These are phyloP conservation scores for Casaregolazyma lundiana DNA, from an alignment of 1,139 yeast species.

Conservation along the genomic window DNA sequence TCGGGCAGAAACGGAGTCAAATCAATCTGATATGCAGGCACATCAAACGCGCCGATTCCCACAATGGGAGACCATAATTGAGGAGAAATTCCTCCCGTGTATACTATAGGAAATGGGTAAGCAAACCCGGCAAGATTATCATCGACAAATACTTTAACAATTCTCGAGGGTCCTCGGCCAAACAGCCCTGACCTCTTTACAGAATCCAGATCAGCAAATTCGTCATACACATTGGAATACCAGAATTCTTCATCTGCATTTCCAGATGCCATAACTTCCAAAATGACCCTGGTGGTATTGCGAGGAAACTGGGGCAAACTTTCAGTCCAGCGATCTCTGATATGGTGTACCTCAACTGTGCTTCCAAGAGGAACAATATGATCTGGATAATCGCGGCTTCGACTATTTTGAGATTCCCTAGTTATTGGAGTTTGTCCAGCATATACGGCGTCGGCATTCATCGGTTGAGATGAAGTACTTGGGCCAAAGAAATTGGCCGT, in stretches of 20 bases:
- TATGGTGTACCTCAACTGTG: background rate
- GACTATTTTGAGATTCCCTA: background rate
- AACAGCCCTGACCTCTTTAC: background rate
- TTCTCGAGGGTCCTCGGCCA: slow-evolving; percentile 40
- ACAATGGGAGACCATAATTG: slow-evolving; percentile 77
- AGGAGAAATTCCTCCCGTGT: slow-evolving; percentile 77
- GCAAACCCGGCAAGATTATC: slow-evolving; percentile 33
- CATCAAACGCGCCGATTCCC: slow-evolving; percentile 65
- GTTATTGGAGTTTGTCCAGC: background rate
- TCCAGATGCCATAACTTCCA: slow-evolving; percentile 66
- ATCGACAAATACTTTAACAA: slow-evolving; percentile 33
- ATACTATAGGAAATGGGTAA: slow-evolving; percentile 47
- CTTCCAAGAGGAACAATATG: slow-evolving; percentile 1
- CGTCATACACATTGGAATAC: slow-evolving; percentile 44
- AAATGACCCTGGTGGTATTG: slow-evolving; percentile 54
- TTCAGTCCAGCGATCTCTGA: slow-evolving; percentile 4
- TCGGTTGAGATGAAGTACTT: background rate
- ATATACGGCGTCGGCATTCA: background rate
- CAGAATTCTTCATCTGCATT: slow-evolving; percentile 80
- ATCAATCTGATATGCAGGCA: slow-evolving; percentile 61
- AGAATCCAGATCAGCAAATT: slow-evolving; percentile 2
- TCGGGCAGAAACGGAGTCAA: slow-evolving; percentile 61
- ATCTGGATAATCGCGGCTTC: background rate
- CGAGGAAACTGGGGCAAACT: slow-evolving; percentile 34
- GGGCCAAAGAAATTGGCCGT: slow-evolving; percentile 44